Conservation (phyloP, 1,284 basidiomycete genomes). For the Trichosporon asahii region DNA sequence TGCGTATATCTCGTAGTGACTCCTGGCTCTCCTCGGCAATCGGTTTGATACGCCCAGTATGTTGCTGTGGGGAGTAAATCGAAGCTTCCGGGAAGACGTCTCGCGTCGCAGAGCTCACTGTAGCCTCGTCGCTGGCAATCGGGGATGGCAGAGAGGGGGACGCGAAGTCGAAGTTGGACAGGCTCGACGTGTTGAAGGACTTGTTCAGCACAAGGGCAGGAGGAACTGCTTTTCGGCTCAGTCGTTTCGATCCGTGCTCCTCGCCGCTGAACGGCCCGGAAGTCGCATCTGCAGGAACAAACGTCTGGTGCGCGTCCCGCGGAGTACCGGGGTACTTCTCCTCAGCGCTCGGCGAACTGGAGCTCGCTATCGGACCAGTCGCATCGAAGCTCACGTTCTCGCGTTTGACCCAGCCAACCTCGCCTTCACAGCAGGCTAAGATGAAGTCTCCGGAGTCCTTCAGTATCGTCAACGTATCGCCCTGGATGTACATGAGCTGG, state of each 20-base stretch:
- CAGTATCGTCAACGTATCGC: conserved; percentile 75
- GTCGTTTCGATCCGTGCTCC: neutral
- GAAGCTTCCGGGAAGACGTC: conserved; percentile 1
- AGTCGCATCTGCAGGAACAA: neutral
- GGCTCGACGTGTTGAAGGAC: neutral
- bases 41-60: neutral
- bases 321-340: conserved; percentile 1
- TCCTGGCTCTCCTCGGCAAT: neutral
- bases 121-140: neutral
- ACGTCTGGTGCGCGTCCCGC: neutral
- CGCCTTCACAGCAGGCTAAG: conserved; percentile 83
- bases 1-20: neutral
- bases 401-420: conserved; percentile 75
- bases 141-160: neutral
- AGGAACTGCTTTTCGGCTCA: neutral
- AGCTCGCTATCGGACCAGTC: conserved; percentile 19
- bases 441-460: conserved; percentile 61
- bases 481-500: conserved; percentile 85
- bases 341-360: conserved; percentile 21
- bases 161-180: neutral
- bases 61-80: neutral
- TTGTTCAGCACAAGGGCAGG: neutral
- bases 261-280: neutral
- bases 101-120: neutral
- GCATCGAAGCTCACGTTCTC: conserved; percentile 19